Evolutionary conservation across 2,329 filamentous ascomycete genomes (phyloP).

Genomic region (Nigrospora oryzae): DNA sequence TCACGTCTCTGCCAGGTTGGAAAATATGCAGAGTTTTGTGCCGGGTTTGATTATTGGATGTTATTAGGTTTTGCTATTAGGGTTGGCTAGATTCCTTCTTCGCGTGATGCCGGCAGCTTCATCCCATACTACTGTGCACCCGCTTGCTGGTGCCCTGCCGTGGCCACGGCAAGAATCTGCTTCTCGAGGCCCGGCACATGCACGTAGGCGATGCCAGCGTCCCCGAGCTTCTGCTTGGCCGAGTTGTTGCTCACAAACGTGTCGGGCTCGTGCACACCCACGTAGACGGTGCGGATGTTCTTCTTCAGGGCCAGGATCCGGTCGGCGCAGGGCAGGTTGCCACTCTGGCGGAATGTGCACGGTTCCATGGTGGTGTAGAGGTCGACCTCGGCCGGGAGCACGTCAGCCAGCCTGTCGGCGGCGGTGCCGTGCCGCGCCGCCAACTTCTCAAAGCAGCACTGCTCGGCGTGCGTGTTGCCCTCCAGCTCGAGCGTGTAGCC

Average conservation of each 20-base stretch:
- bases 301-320: constrained; percentile 56
- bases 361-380: constrained; percentile 95
- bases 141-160: constrained; percentile 58
- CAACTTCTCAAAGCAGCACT: constrained; percentile 79
- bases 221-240: constrained; percentile 61
- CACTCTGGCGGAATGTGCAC: constrained; percentile 65
- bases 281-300: constrained; percentile 67
- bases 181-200: constrained; percentile 68
- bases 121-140: not conserved
- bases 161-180: constrained; percentile 75
- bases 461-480: constrained; percentile 94
- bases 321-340: constrained; percentile 70
- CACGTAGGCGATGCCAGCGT: constrained; percentile 65
- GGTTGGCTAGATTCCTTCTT: too few relatives aligned
- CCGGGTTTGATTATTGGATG: not conserved
- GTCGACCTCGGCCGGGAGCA: constrained; percentile 43
- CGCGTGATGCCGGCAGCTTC: not conserved
- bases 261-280: constrained; percentile 82
- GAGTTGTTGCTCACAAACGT: constrained; percentile 82
- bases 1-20: not conserved
- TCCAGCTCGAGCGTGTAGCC: constrained; percentile 86
- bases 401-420: constrained; percentile 33
- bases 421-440: constrained; percentile 28
- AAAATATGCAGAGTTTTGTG: not conserved
- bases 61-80: too few relatives aligned